Evolutionary conservation across 2,329 filamentous ascomycete genomes (phyloP), one percentile per base, ranked within the genome.

Genomic region (Trichoderma sp.): DNA sequence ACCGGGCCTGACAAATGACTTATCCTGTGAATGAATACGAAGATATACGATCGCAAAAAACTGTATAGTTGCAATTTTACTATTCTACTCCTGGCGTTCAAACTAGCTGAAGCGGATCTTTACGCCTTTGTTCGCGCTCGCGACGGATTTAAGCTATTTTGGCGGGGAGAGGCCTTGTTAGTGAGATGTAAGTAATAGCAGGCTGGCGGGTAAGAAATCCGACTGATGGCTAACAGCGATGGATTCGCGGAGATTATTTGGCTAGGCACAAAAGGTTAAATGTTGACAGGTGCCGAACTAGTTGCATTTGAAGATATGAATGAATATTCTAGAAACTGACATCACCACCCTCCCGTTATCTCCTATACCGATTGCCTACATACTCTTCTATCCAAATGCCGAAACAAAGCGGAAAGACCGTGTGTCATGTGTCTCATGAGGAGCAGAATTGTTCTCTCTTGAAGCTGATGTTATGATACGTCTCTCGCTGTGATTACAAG

Each of bases 121-220:
- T 16, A 6, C n/a, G 33, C 14, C 33, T 11, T 27, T 68, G n/a
- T 11, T 27, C 24, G 56, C 14, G 35, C 18, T 72, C 59, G 24
- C 27, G n/a, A 14, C 69, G 69, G 69, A 72, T 60, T 72, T 72
- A 72, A 72, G 69, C 27, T 38, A 24, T 33, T 33, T 53, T 38
- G 60, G 60, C n/a, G 41, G 35, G 50, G 21, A 14, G 45, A 45
- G 33, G 35, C 29, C 21, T 18, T 31, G 31, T 59, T 50, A 56
- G 63, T 31, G 63, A 67, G 14, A 38, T 56, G 24, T 9, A 31
- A 5, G 21, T 29, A 29, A 45, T 62, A 18, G 45, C 45, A 62
- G 12, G 31, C 24, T n/a, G 7, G 66, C 16, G 38, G 38, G 24
- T 12, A n/a, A 33, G 35, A 29, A 24, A 41, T n/a, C 12, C 4